Percentiles rank a stretch among this genome's conserved stretches.
Evolutionary conservation across 495 filamentous ascomycete genomes (phyloP).

Genomic region (Bryoglossum gracile): DNA sequence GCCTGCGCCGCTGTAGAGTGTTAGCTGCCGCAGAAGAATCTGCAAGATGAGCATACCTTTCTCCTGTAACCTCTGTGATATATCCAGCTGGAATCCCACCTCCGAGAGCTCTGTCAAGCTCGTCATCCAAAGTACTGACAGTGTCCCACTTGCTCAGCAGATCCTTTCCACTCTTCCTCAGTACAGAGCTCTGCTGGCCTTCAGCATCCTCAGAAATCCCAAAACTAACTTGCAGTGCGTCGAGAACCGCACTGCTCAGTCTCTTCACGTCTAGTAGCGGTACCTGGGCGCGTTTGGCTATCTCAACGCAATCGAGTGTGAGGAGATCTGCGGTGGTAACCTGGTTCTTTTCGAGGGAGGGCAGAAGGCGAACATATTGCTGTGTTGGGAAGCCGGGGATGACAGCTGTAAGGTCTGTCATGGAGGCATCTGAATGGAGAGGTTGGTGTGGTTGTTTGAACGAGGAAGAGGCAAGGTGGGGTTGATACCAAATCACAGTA

Average conservation of each 20-base stretch:
- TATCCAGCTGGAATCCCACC: conserved; percentile 82
- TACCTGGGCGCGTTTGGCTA: conserved; percentile 79
- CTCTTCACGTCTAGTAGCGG: conserved; percentile 72
- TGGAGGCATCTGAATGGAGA: conserved; percentile 30
- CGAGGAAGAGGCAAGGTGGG: too few relatives aligned
- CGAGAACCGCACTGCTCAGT: conserved; percentile 55
- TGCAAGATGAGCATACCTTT: conserved; percentile 48
- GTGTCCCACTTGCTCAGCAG: conserved; percentile 40
- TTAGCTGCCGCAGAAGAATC: background rate
- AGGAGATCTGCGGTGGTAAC: conserved; percentile 81
- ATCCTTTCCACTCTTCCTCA: conserved; percentile 34
- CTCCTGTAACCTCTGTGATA: conserved; percentile 86
- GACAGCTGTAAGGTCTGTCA: conserved; percentile 83
- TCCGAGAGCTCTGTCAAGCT: conserved; percentile 64
- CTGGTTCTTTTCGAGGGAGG: conserved; percentile 64
- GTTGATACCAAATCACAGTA: too few relatives aligned
- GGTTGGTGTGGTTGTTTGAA: background rate
- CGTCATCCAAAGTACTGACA: conserved; percentile 75
- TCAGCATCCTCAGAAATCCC: conserved; percentile 32
- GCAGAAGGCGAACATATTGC: conserved; percentile 64
- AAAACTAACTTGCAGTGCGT: conserved; percentile 58
- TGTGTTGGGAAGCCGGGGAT: conserved; percentile 71
- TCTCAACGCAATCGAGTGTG: conserved; percentile 71
- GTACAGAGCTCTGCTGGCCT: background rate
- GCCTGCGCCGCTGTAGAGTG: conserved; percentile 61